Conservation (phyloP, 1,139 yeast species). For the Blastobotrys arbuscula region DNA sequence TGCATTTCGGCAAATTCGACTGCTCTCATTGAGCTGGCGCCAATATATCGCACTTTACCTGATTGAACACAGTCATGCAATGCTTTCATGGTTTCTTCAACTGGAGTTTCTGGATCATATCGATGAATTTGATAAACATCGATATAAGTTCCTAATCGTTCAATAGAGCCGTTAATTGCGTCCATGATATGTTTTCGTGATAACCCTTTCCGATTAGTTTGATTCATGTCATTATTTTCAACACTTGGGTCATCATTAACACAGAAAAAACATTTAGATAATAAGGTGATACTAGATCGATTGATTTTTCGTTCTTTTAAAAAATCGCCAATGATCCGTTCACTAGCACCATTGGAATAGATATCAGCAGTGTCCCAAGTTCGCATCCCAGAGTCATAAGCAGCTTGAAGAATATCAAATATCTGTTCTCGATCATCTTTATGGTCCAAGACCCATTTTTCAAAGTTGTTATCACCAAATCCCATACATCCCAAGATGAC, state of each 20-base stretch:
- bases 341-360: conserved; percentile 45
- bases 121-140: conserved; percentile 76
- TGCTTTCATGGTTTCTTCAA: conserved; percentile 47
- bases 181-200: conserved; percentile 49
- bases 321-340: conserved; percentile 41
- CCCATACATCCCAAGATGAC: conserved; percentile 56
- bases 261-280: conserved; percentile 56
- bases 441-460: conserved; percentile 41
- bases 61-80: conserved; percentile 48
- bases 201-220: conserved; percentile 36
- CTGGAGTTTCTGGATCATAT: conserved; percentile 41
- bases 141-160: conserved; percentile 62
- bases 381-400: conserved; percentile 48
- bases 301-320: conserved; percentile 40
- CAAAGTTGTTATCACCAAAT: conserved; percentile 42
- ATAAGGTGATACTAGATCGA: conserved; percentile 44
- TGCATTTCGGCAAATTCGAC: conserved; percentile 42
- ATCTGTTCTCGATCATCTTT: conserved; percentile 38
- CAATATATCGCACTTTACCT: conserved; percentile 50
- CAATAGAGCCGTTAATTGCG: conserved; percentile 44
- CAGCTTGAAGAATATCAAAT: conserved; percentile 41
- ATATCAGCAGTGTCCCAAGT: conserved; percentile 53
- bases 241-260: conserved; percentile 30
- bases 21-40: conserved; percentile 50
- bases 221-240: conserved; percentile 34